Evolutionary conservation across 108 stramenopile species (phyloP), one percentile per base, ranked within the genome.

Genomic region (Nitzschia inconspicua): DNA sequence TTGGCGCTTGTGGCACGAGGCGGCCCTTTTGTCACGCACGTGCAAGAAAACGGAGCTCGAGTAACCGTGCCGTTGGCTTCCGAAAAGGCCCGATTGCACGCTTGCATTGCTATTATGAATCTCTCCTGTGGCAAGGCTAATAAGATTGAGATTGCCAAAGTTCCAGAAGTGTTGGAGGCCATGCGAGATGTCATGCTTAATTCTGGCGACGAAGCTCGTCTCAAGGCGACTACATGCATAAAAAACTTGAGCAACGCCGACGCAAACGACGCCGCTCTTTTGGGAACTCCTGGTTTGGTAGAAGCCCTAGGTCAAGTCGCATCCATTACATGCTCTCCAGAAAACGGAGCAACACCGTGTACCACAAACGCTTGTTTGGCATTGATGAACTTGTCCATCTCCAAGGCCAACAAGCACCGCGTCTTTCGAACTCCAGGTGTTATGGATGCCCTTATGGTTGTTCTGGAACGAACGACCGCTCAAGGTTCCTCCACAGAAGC

Each of bases 51-150:
- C 44, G 60, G 56, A 23, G 24, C 48, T 13, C 47, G 56, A 13
- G 47, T 41, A 13, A 63, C 75, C n/a, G 47, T 78, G 10, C 75
- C 86, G 20, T 60, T 88, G 18, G 86, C 88, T 0, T 82, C 82
- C 13, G 85, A 86, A 22, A 89, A 90, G 72, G 88, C 88, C 3
- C 62, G 86, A 6, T 76, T 93, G 11, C 92, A 93, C 63, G 92
- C 92, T 24, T 93, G 92, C 61, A 93, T 93, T 57, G 92, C 92
- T 44, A 89, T 93, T 27, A 93, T 93, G 92, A 89, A 93, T 47
- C 67, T 93, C 60, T 87, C 85, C 49, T 93, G 92, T 60, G 92
- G 92, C 32, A 93, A 93, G 72, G 83, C 83, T 20, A 93, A 90
- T 65, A 93, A 93, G 74, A 77, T 90, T 56, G 88, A 89, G 66